Evolutionary conservation across 768 basidiomycete genomes (phyloP), one percentile per base, ranked within the genome.

Genomic region (Chalciporus piperatus): DNA sequence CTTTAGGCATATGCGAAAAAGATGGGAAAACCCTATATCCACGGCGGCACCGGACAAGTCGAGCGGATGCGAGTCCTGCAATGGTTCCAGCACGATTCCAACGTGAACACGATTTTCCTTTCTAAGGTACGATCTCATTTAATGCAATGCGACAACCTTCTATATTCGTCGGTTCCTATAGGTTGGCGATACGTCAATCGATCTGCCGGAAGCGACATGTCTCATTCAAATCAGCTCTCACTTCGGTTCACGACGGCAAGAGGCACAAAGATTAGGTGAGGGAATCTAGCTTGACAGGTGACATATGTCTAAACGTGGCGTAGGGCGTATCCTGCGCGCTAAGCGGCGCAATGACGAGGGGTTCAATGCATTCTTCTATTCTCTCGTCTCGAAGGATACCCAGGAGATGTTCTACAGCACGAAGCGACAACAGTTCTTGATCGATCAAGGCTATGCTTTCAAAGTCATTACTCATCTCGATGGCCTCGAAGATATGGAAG

Each of bases 321-420:
- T 55, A 92, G 94, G 94, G 13, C 93, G 97, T 41, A 99, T 99
- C 62, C 74, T 99, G 41, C 88, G 97, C 41, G 97, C 97, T 9
- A 99, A 99, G 70, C 82, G 97, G 52, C 80, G 97, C 57, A 99
- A 99, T 64, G 97, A 99, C 63, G 97, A 98, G 72, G 97, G 97
- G 1, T 99, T 99, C 75, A 99, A 99, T 57, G 97, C 97, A 20
- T 99, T 98, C 74, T 99, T 99, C 73, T 99, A 99, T 70, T 98
- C 97, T 28, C 83, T 99, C 7, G 97, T 99, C 30, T 98, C 95
- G 22, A 97, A 97, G 70, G 96, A 98, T 72, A 99, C 96, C 4
- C 93, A 97, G 64, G 97, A 98, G 72, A 98, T 98, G 93, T 99
- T 87, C 72, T 99, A 98, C 78, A 95, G 92, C 67, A 96, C 97